Percentiles rank a stretch among this genome's conserved stretches.
These are phyloP conservation scores for Termitomyces sp. DNA, from an alignment of 768 basidiomycete genomes.

Conservation along the genomic window DNA sequence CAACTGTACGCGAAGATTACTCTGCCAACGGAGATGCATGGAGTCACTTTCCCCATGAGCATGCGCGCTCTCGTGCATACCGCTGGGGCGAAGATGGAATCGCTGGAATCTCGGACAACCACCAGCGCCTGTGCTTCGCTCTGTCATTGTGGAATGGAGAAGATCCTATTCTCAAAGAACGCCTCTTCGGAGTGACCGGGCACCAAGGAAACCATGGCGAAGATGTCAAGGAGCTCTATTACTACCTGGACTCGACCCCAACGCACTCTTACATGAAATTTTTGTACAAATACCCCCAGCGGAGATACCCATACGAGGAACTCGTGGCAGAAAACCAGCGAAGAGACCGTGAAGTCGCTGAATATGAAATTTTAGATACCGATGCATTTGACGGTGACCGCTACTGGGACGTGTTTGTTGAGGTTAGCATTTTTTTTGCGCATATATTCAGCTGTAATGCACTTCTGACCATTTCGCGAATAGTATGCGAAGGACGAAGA, in stretches of 20 bases:
- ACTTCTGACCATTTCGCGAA: background rate
- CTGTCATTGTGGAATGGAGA: constrained; percentile 93
- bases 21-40: constrained; percentile 95
- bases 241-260: constrained; percentile 97
- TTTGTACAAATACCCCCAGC: constrained; percentile 97
- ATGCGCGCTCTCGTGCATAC: constrained; percentile 90
- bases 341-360: constrained; percentile 79
- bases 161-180: constrained; percentile 95
- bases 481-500: constrained; percentile 99
- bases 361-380: constrained; percentile 93
- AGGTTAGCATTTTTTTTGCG: constrained; percentile 49
- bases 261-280: constrained; percentile 99
- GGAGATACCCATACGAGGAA: constrained; percentile 89
- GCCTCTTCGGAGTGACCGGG: constrained; percentile 93
- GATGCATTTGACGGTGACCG: constrained; percentile 88
- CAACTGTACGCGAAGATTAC: constrained; percentile 98
- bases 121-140: constrained; percentile 88
- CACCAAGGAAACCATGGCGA: constrained; percentile 99
- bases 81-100: constrained; percentile 99
- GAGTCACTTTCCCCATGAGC: constrained; percentile 93
- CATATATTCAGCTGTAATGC: background rate
- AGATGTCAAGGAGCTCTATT: constrained; percentile 98
- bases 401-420: constrained; percentile 99
- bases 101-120: constrained; percentile 96
- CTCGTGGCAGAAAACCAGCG: constrained; percentile 82